Evolutionary conservation across 208 protist genomes (phyloP).

Genomic region (Trypanosoma platydactyli): DNA sequence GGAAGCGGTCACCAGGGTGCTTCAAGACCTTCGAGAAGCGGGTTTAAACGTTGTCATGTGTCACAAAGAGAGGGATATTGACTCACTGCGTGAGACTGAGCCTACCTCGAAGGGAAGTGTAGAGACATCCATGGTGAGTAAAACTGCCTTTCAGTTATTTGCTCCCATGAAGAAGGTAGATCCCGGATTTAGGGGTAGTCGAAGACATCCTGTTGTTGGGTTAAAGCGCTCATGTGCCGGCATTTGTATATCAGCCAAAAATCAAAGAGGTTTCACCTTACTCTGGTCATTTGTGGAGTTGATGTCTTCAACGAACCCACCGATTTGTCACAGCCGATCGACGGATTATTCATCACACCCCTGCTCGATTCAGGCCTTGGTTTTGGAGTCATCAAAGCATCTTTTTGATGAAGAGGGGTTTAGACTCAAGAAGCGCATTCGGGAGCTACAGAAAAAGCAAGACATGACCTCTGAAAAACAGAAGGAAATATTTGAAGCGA

Average conservation of each 20-base stretch:
- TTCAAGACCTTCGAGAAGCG: conserved; percentile 49
- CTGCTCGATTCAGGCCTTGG: conserved; percentile 73
- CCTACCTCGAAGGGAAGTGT: background rate
- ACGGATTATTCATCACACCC: conserved; percentile 47
- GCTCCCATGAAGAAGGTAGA: conserved; percentile 68
- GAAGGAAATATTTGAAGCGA: conserved; percentile 34
- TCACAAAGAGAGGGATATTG: conserved; percentile 40
- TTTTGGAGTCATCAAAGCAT: conserved; percentile 89
- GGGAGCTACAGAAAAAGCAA: conserved; percentile 47
- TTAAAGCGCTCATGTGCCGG: conserved; percentile 71
- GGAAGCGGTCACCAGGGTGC: conserved; percentile 37
- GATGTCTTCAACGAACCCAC: conserved; percentile 37
- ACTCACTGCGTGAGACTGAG: conserved; percentile 14
- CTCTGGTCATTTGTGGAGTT: conserved; percentile 68
- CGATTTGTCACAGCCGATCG: conserved; percentile 56
- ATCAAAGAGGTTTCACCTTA: conserved; percentile 48
- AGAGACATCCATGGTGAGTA: background rate
- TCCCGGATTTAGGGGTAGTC: conserved; percentile 70
- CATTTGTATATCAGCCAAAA: conserved; percentile 73
- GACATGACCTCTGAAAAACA: conserved; percentile 34
- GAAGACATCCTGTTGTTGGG: conserved; percentile 55
- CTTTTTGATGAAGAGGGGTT: conserved; percentile 89
- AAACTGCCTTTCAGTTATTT: conserved; percentile 39
- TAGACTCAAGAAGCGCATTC: conserved; percentile 48
- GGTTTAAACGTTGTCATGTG: conserved; percentile 75